Base-by-base conservation (phyloP, 805 yeast genomes). In the Candida adriatica region DNA sequence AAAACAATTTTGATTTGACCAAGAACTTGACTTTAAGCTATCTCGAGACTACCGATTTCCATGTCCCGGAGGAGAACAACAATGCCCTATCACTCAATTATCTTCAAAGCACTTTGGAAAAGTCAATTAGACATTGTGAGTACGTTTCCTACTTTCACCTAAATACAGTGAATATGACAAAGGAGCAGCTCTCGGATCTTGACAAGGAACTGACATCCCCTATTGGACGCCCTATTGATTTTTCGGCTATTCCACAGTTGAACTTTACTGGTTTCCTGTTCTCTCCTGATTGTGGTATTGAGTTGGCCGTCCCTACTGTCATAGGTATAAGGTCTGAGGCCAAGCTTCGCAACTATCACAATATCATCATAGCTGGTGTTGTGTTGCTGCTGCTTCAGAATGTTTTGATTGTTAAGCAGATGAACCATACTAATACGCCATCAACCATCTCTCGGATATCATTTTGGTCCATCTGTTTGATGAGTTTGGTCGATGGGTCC, bases 211-310 rank as follows among this genome's bases (percentile, higher is more conserved):
- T 87, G 14, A 51, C 43, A 8, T 62, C 68, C 39, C 96, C 96
- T 1, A 50, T 70, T n/a, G 96, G 96, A 1, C 62, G 82, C 38
- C 96, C 96, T 2, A 68, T 77, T 11, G 66, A 69, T 13, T 42
- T 59, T 16, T 43, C 56, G 9, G 37, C 48, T 1, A 50, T 79
- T 5, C 96, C 96, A 0, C 46, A 55, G 1, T 42, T 88, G 13
- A 59, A 58, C 19, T 46, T 88, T 8, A 53, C 67, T 2, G 86
- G 80, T 6, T 40, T 85, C 10, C 37, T 85, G 13, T 87, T 83
- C 48, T 85, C 95, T 0, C 96, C 96, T 0, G 95, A 88, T 51
- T 88, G 97, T 62, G 94, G 88, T 0, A 49, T 79, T 3, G 51
- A 70, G 3, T 38, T 84, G 5, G 52, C 57, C 6, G 25, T 70